Evolutionary conservation across 1,139 yeast genomes (phyloP).

Genomic region (Candida sanyaensis): DNA sequence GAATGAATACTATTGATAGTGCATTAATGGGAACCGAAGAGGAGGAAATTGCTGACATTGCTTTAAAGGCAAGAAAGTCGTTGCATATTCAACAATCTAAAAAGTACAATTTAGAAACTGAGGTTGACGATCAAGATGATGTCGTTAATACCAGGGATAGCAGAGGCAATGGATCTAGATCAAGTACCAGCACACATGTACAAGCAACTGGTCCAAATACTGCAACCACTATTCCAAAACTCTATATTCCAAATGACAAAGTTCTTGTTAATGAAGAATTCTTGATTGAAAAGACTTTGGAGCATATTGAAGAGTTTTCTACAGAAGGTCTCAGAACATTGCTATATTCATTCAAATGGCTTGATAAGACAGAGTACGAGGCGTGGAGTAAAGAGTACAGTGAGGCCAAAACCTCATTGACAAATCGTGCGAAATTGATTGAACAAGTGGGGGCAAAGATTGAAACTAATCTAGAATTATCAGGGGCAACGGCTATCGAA

Average conservation of each 20-base stretch:
- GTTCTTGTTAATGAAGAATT: constrained; percentile 74
- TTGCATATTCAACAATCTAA: constrained; percentile 62
- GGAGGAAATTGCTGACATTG: constrained; percentile 61
- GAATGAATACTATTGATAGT: constrained; percentile 55
- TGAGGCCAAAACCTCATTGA: constrained; percentile 76
- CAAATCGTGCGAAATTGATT: constrained; percentile 63
- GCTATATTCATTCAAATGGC: constrained; percentile 77
- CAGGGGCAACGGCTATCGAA: constrained; percentile 98
- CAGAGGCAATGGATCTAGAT: neutral
- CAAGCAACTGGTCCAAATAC: neutral
- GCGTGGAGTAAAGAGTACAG: constrained; percentile 68
- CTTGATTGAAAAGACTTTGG: constrained; percentile 78
- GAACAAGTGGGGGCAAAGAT: constrained; percentile 75
- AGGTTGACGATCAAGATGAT: constrained; percentile 2
- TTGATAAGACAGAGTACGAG: constrained; percentile 59
- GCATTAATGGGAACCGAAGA: constrained; percentile 54
- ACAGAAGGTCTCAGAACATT: constrained; percentile 93
- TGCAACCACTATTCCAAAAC: neutral
- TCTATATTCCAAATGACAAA: constrained; percentile 58
- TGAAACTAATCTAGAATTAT: constrained; percentile 64
- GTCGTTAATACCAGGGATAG: neutral
- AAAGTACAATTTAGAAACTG: constrained; percentile 47
- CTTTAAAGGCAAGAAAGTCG: constrained; percentile 61
- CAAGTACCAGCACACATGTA: neutral
- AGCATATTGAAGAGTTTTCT: constrained; percentile 91